Percentiles rank a stretch among this genome's conserved stretches.
phyloP scores from a whole-genome alignment of 2,329 filamentous ascomycete species.

The Aspergillus sp. region DNA sequence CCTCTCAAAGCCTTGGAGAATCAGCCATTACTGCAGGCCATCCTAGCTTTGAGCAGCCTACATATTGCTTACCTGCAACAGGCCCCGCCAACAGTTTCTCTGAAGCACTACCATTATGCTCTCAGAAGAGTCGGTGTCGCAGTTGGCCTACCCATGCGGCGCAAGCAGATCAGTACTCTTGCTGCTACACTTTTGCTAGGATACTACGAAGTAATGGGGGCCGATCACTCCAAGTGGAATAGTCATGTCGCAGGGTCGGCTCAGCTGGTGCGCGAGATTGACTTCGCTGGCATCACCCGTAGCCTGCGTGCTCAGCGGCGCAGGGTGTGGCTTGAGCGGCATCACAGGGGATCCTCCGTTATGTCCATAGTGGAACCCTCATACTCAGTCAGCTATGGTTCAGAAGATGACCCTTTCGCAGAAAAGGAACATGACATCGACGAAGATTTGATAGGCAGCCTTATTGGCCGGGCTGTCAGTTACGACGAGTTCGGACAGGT shows the following conservation, averaged over 20 bases:
- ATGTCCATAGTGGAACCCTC: constrained; percentile 22
- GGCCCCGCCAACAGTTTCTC: constrained; percentile 73
- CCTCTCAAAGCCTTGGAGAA: constrained; percentile 81
- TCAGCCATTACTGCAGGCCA: constrained; percentile 85
- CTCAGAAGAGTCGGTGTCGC: constrained; percentile 75
- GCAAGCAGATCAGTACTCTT: constrained; percentile 77
- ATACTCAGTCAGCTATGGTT: constrained; percentile 37
- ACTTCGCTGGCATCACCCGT: constrained; percentile 72
- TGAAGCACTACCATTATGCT: constrained; percentile 89
- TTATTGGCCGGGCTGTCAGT: constrained; percentile 60
- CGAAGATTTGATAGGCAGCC: constrained; percentile 57
- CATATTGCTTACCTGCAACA: constrained; percentile 83
- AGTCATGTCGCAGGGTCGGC: constrained; percentile 84
- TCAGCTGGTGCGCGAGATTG: constrained; percentile 79
- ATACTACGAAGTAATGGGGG: constrained; percentile 93
- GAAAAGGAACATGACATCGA: constrained; percentile 54
- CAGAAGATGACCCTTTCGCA: constrained; percentile 46
- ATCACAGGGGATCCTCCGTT: constrained; percentile 26
- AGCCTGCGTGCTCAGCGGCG: constrained; percentile 68
- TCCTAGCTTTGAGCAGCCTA: constrained; percentile 81
- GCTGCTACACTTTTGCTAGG: constrained; percentile 83
- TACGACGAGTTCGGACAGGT: constrained; percentile 62
- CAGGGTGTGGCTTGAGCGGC: constrained; percentile 40
- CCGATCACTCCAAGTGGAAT: constrained; percentile 94
- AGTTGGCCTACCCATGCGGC: constrained; percentile 67